Conservation (phyloP, 2,329 filamentous ascomycete genomes). For the Coleophoma crateriformis region DNA sequence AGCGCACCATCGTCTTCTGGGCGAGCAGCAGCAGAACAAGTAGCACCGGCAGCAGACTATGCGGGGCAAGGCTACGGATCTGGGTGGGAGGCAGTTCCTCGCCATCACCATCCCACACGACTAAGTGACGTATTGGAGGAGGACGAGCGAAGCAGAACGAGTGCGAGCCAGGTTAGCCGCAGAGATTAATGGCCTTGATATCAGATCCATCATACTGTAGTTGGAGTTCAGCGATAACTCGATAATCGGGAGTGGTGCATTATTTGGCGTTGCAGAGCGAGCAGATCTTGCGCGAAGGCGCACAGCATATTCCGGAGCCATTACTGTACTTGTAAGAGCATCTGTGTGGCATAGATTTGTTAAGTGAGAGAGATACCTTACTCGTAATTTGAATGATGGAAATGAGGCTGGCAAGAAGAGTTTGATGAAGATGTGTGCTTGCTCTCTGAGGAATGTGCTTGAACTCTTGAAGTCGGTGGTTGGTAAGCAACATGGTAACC, state of each 20-base stretch:
- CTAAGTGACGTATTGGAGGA: slow-evolving; percentile 86
- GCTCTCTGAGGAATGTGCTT: too few species aligned
- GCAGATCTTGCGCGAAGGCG: slow-evolving; percentile 1
- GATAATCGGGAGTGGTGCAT: not conserved
- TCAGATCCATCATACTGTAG: too few species aligned
- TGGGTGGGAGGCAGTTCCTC: slow-evolving; percentile 69
- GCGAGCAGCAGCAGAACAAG: slow-evolving; percentile 9
- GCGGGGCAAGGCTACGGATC: slow-evolving; percentile 59
- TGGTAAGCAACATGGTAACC: too few species aligned
- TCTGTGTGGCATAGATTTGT: not conserved
- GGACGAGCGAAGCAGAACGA: slow-evolving; percentile 73
- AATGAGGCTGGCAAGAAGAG: too few species aligned
- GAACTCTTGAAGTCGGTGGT: too few species aligned
- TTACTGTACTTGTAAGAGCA: slow-evolving; percentile 10
- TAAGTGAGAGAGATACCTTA: too few species aligned
- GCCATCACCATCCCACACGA: slow-evolving; percentile 82
- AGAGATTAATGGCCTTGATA: slow-evolving; percentile 6
- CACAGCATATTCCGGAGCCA: slow-evolving; percentile 3
- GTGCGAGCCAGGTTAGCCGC: slow-evolving; percentile 34
- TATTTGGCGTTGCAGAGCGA: slow-evolving; percentile 1
- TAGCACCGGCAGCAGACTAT: slow-evolving; percentile 47
- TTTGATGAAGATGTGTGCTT: too few species aligned
- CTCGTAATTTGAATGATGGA: too few species aligned
- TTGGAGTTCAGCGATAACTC: not conserved
- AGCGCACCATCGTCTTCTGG: slow-evolving; percentile 7